Evolutionary conservation across 2,329 filamentous ascomycete species (phyloP), one percentile per base, ranked within the genome.

Genomic region (Scleromitrula shiraiana): DNA sequence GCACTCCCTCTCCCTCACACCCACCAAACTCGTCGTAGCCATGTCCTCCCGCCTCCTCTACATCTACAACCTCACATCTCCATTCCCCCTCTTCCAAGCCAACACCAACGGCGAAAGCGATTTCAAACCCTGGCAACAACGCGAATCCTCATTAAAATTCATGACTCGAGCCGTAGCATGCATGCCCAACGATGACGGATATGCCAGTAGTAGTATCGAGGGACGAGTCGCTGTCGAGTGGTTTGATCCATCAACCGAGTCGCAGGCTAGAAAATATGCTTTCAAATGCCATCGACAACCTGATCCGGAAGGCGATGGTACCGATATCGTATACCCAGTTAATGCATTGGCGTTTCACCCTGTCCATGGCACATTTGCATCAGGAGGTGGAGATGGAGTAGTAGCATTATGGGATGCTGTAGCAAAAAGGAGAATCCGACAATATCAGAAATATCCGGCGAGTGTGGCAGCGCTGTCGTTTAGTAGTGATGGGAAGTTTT

Each of bases 271-370:
- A 56, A 97, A 96, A 67, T 98, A 97, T 66, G 93, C 93, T 12
- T 98, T 98, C 78, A 98, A 98, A 68, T 98, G 93, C 68, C 93
- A 98, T 68, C 80, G 93, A 4, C 88, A 95, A 65, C 76, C 81
- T 1, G 75, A 73, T 8, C 68, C 78, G 2, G 76, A 82, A 33
- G 74, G 75, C 8, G 76, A 77, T 32, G 66, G 24, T 64, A 70
- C 46, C 76, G 83, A 88, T 61, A 72, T 86, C 2, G 81, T 88
- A 2, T 87, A 85, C 59, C 83, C 83, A 0, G 83, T 88, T 44
- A 83, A 88, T 56, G 77, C 82, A 5, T 68, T 88, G 7, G 74
- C 82, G 0, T 88, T 85, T 62, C 82, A 87, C 61, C 83, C 83
- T 2, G 65, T 79, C 2, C 73, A 80, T 54, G 64, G 62, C 19